Evolutionary conservation across 257 asterid genomes (phyloP), one percentile per base, ranked within the genome.

Genomic region (Fraxinus cuspidata): DNA sequence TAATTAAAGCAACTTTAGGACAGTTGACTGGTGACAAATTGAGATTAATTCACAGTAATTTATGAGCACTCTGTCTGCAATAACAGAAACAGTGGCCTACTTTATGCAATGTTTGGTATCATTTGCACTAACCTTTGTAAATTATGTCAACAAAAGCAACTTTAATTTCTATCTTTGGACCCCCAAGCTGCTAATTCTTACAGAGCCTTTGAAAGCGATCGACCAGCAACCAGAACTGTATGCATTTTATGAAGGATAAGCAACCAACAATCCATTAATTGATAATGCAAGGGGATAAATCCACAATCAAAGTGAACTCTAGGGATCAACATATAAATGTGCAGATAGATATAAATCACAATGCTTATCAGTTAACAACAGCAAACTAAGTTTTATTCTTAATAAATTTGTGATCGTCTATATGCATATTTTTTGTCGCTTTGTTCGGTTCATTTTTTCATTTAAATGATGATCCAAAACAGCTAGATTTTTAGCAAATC

Each of bases 21-120:
- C 78, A 68, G 88, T 81, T 83, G 89, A 81, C 83, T 80, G 51
- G 82, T 38, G 69, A 74, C 81, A 70, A 75, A 60, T 60, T 82
- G 81, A 73, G 64, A 82, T 74, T 77, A 70, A 71, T 38, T 25
- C 65, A 18, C 28, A 65, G 9, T 82, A 70, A 72, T 77, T 70
- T 67, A 68, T 77, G 29, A 28, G 74, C 64, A 76, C 76, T 82
- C 11, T 79, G 85, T 70, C 73, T 64, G 49, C 75, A 60, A 73
- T 71, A 34, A 37, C 44, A 72, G 31, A 19, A 38, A 68, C 78
- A 82, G 25, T 34, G 27, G 71, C 37, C 73, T 51, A 44, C 68
- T 82, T 84, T 60, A 65, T 76, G 65, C 70, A 38, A 28, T 72
- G 11, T 60, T 73, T 66, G 6, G 19, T 71, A 53, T 37, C 69